Evolutionary conservation across 805 yeast genomes (phyloP), one percentile per base, ranked within the genome.

Genomic region (Lachancea mirantina): DNA sequence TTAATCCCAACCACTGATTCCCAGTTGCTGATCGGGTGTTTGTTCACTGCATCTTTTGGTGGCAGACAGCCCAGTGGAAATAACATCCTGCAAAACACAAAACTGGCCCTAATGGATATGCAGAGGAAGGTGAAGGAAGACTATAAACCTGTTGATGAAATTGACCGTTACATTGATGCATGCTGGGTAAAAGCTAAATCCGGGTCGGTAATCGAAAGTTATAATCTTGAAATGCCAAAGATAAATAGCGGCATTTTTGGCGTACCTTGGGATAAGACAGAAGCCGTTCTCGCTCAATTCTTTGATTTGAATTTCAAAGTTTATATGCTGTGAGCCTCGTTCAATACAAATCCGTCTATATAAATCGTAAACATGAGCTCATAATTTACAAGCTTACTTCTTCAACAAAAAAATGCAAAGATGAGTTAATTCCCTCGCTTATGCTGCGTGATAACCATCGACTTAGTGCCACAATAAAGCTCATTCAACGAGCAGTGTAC

Each of bases 161-260:
- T 84, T 89, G 45, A 83, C 61, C 39, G 78, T 55, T 29, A 69
- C 67, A 33, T 70, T 62, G 55, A 76, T 74, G 21, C 74, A 54
- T 30, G 46, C 64, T 31, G 68, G 73, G 57, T 83, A 92, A 11
- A 92, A 88, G 53, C 72, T 13, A 24, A 28, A 6, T 18, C 17
- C 15, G 22, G 26, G 14, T n/a, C 9, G 16, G 38, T 35, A 4
- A 23, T 51, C n/a, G 24, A 21, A 6, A 39, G 36, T 1, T 43
- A 41, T 30, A 28, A 37, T 16, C 24, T 83, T 2, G 67, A 67
- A 41, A 72, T 84, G 80, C 94, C 95, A 14, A 68, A 70, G 52
- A 84, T 84, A 43, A 84, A 84, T 46, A 71, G 89, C 19, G 94
- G 94, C 0, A 71, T 84, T 2, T 84, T 84, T 53, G 69, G 69